Evolutionary conservation across 352 stramenopile genomes (phyloP).

Genomic region (Paralagenidium karlingii): DNA sequence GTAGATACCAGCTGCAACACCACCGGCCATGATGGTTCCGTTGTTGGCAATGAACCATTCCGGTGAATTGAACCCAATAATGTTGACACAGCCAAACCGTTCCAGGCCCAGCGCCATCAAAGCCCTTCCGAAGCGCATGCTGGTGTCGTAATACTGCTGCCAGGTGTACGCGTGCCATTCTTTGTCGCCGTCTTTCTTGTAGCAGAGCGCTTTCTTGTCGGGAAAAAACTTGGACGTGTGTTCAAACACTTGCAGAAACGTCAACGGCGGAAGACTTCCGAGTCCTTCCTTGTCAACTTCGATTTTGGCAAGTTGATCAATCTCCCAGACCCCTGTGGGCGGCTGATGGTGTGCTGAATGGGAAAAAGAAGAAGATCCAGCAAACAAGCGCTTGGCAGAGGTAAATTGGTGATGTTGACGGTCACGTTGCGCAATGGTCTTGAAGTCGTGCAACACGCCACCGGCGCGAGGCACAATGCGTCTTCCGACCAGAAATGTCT

Average conservation of each 20-base stretch:
- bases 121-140: conserved; percentile 48
- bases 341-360: too few relatives aligned
- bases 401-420: too few relatives aligned
- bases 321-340: too few relatives aligned
- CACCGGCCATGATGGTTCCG: conserved; percentile 66
- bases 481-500: too few relatives aligned
- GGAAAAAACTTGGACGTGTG: conserved; percentile 11
- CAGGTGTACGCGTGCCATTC: conserved; percentile 45
- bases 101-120: conserved; percentile 57
- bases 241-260: conserved; percentile 24
- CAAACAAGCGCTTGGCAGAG: too few relatives aligned
- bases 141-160: conserved; percentile 66
- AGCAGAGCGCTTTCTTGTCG: conserved; percentile 19
- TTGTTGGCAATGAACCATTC: conserved; percentile 80
- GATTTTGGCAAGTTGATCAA: too few relatives aligned
- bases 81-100: conserved; percentile 54
- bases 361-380: too few relatives aligned
- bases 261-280: conserved; percentile 15
- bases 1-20: conserved; percentile 75
- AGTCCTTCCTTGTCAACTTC: conserved; percentile 10
- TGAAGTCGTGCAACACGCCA: too few relatives aligned
- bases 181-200: conserved; percentile 18
- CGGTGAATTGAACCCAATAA: conserved; percentile 77
- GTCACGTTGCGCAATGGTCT: too few relatives aligned
- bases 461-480: too few relatives aligned